Evolutionary conservation across 176 grass and related monocot genomes (phyloP).

Genomic region (Areca catechu): DNA sequence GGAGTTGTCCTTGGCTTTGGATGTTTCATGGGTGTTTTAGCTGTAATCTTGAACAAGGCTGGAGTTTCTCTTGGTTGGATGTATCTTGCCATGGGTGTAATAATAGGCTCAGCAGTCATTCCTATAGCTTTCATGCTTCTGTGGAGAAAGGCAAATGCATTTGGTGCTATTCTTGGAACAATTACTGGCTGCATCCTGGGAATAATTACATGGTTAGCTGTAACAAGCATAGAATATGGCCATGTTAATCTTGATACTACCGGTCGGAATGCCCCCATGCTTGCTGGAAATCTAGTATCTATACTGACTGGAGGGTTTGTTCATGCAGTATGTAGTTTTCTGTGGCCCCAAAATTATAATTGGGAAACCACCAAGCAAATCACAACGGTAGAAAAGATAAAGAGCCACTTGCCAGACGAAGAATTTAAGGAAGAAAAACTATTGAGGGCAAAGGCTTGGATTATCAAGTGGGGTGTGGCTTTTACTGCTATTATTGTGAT

Average conservation of each 20-base stretch:
- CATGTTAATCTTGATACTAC: slow-evolving; percentile 59
- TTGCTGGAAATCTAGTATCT: slow-evolving; percentile 61
- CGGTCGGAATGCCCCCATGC: slow-evolving; percentile 62
- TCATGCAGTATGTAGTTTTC: slow-evolving; percentile 44
- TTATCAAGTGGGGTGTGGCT: slow-evolving; percentile 59
- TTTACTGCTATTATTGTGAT: slow-evolving; percentile 51
- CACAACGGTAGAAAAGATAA: slow-evolving; percentile 46
- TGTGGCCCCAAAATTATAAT: slow-evolving; percentile 54
- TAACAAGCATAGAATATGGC: slow-evolving; percentile 51
- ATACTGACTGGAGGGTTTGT: slow-evolving; percentile 52
- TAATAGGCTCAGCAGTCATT: slow-evolving; percentile 61
- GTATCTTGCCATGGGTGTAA: slow-evolving; percentile 72
- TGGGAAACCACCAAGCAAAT: slow-evolving; percentile 67
- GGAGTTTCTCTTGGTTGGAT: slow-evolving; percentile 72
- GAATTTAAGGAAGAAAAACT: slow-evolving; percentile 67
- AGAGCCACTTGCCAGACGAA: slow-evolving; percentile 20
- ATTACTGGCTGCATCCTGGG: slow-evolving; percentile 42
- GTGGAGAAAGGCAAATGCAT: slow-evolving; percentile 60
- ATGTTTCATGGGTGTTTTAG: slow-evolving; percentile 61
- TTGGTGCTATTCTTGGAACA: slow-evolving; percentile 41
- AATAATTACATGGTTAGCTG: slow-evolving; percentile 49
- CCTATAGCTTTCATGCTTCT: slow-evolving; percentile 64
- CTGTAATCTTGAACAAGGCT: slow-evolving; percentile 55
- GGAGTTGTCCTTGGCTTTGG: slow-evolving; percentile 41
- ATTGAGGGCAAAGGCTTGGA: slow-evolving; percentile 55